Base-by-base conservation (phyloP, 495 filamentous ascomycete species). In the Penicilliopsis zonata region DNA sequence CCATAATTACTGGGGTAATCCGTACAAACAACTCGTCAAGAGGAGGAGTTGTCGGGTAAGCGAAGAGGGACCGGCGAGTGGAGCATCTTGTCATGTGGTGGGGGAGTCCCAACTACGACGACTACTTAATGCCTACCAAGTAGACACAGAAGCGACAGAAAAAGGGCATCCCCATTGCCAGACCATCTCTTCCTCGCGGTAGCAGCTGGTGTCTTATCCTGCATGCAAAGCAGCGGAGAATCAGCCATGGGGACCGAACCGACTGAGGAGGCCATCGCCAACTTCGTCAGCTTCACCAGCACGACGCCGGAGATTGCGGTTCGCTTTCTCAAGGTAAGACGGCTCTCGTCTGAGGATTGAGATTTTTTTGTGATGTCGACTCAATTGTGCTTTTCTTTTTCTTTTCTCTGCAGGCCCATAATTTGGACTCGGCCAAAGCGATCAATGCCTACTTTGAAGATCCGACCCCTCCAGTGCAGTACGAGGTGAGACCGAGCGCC, bases 401-500 rank as follows among this genome's bases (percentile, higher is more conserved):
- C 15, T 8, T n/a, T 8, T 5, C 15, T 27, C 8, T 22, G 5
- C 37, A 71, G 67, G 63, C 59, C n/a, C 55, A 70, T 37, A 52
- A 65, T 26, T 52, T 61, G 22, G 54, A 70, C 35, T 51, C 56
- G 0, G 50, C 61, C 22, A 67, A 65, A 48, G 67, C 68, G 5
- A 61, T 69, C 36, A 69, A 70, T 42, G 66, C 64, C 5, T 72
- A 59, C 36, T 63, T 64, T 18, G 65, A 72, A 47, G 61, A 69
- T 35, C 63, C 61, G 5, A 52, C 51, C n/a, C 55, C 55, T 13
- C 47, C 56, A 13, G 48, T 12, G n/a, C 4, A 50, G 25, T 28
- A 41, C 30, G 36, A 62, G 55, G 52, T 61, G 42, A 46, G 19
- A 40, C 10, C 21, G 6, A 6, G 21, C 21, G 21, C 21, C n/a